Base-by-base conservation (phyloP, 1,284 basidiomycete genomes). In the Moniliella sp. region DNA sequence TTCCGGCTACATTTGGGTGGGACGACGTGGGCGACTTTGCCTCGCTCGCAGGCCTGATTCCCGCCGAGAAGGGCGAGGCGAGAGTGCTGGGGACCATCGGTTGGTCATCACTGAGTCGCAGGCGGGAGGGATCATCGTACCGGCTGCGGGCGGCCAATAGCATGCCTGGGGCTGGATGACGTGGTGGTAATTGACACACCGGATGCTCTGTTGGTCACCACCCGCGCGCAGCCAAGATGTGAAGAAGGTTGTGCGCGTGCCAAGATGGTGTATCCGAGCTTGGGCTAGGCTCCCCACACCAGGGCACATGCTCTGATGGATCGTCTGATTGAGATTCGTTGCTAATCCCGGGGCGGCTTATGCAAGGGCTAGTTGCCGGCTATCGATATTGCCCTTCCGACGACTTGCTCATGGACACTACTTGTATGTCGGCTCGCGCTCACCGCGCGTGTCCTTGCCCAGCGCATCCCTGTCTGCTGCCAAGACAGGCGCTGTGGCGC, bases 1-100 rank as follows among this genome's bases (percentile, higher is more conserved):
- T 59, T 1, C 57, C 57, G 0, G 57, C 57, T 16, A 59, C 57
- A 2, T 59, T 59, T 18, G 57, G 57, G 37, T 59, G 57, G 57
- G 57, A 59, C 30, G 57, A 59, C 26, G 57, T 59, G 10, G 57
- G 57, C 18, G 57, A 59, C 35, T 59, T 59, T 35, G 37, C 55
- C 9, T 42, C 38, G 15, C 38, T 59, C 19, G 53, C 57, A 10
- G 57, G 56, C 25, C 35, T 59, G 12, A 42, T 59, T 14, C 52
- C 57, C 4, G 55, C 57, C 4, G 54, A 57, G 17, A 47, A 53
- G 39, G 53, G 53, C 11, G 46, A 59, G 40, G 50, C 57, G 13
- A 35, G 57, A 15, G 46, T 59, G 29, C 36, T 59, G n/a, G 57
- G 57, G 57, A 59, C 32, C 21, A 30, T 3, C 28, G 39, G 13